These are phyloP conservation scores for Gracilaria gracilis DNA, from an alignment of 23 red algal species.

Conservation along the genomic window DNA sequence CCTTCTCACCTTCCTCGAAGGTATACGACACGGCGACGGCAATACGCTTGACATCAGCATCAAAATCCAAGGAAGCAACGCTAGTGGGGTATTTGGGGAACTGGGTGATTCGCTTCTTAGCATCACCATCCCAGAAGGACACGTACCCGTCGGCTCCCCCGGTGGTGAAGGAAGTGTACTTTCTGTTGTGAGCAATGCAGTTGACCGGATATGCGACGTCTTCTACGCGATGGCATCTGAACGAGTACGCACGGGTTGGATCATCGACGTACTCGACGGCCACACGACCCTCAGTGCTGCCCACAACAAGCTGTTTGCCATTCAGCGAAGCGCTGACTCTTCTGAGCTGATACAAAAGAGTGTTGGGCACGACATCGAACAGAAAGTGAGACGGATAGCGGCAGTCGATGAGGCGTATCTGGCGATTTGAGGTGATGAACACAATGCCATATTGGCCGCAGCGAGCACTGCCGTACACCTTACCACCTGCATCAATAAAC, in stretches of 20 bases:
- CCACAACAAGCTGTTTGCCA: conserved; percentile 78
- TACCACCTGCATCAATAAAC: conserved; percentile 29
- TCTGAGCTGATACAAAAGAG: conserved; percentile 85
- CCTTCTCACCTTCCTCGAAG: conserved; percentile 83
- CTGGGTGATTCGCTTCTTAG: conserved; percentile 85
- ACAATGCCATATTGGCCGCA: conserved; percentile 41
- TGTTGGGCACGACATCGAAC: conserved; percentile 37
- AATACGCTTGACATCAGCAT: conserved; percentile 32
- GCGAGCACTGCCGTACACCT: conserved; percentile 27
- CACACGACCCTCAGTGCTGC: conserved; percentile 91
- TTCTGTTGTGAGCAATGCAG: conserved; percentile 73
- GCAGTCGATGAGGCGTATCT: conserved; percentile 46
- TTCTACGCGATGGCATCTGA: conserved; percentile 91
- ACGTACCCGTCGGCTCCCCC: conserved; percentile 82
- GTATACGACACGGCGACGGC: conserved; percentile 76
- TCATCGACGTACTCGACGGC: conserved; percentile 88
- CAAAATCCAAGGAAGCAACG: conserved; percentile 64
- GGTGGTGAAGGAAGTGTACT: conserved; percentile 85
- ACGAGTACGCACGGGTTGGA: conserved; percentile 74
- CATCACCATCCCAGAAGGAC: conserved; percentile 92
- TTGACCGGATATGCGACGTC: conserved; percentile 79
- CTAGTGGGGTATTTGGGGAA: conserved; percentile 67
- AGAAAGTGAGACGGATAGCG: conserved; percentile 36
- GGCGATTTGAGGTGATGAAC: conserved; percentile 44
- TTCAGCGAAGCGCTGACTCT: conserved; percentile 74